Evolutionary conservation across 208 protist species (phyloP).

Genomic region (Acanthamoeba castellanii): DNA sequence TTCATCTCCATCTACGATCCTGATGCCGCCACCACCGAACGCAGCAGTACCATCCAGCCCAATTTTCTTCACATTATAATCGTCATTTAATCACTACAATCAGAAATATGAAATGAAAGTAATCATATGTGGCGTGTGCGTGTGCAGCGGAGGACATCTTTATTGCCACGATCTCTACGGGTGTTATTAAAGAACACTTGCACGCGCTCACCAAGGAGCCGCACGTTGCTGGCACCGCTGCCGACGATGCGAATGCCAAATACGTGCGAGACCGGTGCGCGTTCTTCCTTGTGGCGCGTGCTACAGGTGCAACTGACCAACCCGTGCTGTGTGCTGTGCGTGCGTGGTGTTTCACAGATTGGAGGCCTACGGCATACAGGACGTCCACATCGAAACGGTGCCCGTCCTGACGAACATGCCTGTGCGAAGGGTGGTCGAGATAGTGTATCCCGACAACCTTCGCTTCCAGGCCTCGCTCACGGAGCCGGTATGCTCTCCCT

Average conservation of each 20-base stretch:
- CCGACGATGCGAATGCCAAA: not conserved
- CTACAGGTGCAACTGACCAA: not conserved
- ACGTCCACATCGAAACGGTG: conserved; percentile 51
- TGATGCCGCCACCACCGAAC: conserved; percentile 23
- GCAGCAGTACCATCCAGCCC: not conserved
- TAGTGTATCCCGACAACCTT: conserved; percentile 67
- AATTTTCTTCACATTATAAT: not conserved
- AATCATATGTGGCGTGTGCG: not conserved
- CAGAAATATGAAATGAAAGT: not conserved
- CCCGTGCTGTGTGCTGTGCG: not conserved
- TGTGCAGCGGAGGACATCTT: conserved; percentile 31
- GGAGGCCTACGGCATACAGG: not conserved
- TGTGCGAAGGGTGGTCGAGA: conserved; percentile 44
- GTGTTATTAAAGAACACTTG: conserved; percentile 8
- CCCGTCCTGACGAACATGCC: conserved; percentile 69
- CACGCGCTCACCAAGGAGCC: not conserved
- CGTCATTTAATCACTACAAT: not conserved
- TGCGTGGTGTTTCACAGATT: not conserved
- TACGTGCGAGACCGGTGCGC: not conserved
- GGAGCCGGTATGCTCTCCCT: conserved; percentile 12
- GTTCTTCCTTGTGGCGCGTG: not conserved
- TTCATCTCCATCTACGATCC: conserved; percentile 68
- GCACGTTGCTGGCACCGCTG: conserved; percentile 39
- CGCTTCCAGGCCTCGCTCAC: conserved; percentile 52
- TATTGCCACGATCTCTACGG: not conserved